These are phyloP conservation scores for Carex pumila DNA, from an alignment of 176 grass and related monocot genomes.

Conservation along the genomic window DNA sequence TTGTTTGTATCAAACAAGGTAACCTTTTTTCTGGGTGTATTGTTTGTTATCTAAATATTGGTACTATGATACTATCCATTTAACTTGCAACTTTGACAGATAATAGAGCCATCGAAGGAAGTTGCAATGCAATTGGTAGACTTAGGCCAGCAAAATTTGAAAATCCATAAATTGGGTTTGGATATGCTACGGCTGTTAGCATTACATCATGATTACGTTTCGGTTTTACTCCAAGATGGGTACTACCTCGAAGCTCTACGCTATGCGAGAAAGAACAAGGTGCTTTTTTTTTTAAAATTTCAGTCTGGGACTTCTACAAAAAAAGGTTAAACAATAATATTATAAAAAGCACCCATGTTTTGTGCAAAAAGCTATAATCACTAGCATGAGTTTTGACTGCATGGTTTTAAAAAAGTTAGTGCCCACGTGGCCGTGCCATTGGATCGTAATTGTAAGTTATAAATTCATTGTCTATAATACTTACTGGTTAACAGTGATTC, in stretches of 20 bases:
- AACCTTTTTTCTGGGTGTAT: slow-evolving; percentile 10
- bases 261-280: slow-evolving; percentile 88
- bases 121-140: slow-evolving; percentile 82
- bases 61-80: not conserved
- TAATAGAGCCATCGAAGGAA: slow-evolving; percentile 90
- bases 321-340: not conserved
- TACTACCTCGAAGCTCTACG: slow-evolving; percentile 79
- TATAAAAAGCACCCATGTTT: not conserved
- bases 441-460: not conserved
- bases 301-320: not conserved
- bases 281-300: slow-evolving; percentile 6
- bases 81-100: slow-evolving; percentile 35
- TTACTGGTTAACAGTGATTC: not conserved
- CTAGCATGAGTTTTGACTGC: not conserved
- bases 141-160: slow-evolving; percentile 41
- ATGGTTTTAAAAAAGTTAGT: not conserved
- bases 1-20: slow-evolving; percentile 91
- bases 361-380: not conserved
- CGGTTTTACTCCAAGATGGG: slow-evolving; percentile 59
- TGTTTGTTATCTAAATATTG: slow-evolving; percentile 17
- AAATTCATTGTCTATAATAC: not conserved
- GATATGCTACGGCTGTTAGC: slow-evolving; percentile 79
- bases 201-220: slow-evolving; percentile 81
- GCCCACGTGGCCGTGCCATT: not conserved
- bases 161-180: slow-evolving; percentile 57